Percentiles rank a stretch among this genome's conserved stretches.
These are phyloP conservation scores for Coemansia sp. DNA, from an alignment of 192 early-diverging fungal species.

Conservation along the genomic window DNA sequence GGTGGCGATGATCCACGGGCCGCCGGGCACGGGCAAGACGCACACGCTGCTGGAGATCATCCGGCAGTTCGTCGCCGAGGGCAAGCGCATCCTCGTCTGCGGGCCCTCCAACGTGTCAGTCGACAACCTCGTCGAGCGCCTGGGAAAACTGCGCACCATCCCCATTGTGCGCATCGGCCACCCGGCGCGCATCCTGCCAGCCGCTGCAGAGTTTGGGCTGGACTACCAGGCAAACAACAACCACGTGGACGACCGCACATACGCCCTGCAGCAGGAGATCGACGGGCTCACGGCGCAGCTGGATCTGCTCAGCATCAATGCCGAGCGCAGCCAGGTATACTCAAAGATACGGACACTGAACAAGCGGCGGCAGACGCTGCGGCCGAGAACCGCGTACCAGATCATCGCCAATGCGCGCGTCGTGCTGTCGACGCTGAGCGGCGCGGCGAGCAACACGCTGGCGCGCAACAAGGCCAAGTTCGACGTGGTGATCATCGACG, in stretches of 20 bases:
- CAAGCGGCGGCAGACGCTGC: slow-evolving; percentile 13
- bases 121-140: slow-evolving; percentile 85
- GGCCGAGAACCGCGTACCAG: slow-evolving; percentile 54
- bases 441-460: slow-evolving; percentile 52
- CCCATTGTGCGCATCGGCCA: slow-evolving; percentile 81
- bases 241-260: not conserved
- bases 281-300: not conserved
- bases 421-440: slow-evolving; percentile 79
- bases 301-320: not conserved
- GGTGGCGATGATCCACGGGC: slow-evolving; percentile 79
- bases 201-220: slow-evolving; percentile 69
- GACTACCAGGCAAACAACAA: not conserved
- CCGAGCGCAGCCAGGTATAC: slow-evolving; percentile 25
- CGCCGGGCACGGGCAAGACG: slow-evolving; percentile 89
- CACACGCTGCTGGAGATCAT: slow-evolving; percentile 87
- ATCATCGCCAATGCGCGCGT: slow-evolving; percentile 63
- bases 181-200: slow-evolving; percentile 76
- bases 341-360: slow-evolving; percentile 67
- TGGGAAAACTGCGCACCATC: slow-evolving; percentile 58
- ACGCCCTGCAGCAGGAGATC: not conserved
- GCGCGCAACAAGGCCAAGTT: slow-evolving; percentile 56
- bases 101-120: slow-evolving; percentile 87
- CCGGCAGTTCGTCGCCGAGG: slow-evolving; percentile 63
- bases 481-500: slow-evolving; percentile 87
- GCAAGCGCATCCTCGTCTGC: slow-evolving; percentile 78